Base-by-base conservation (phyloP, 495 filamentous ascomycete species). In the Talaromyces proteolyticus region DNA sequence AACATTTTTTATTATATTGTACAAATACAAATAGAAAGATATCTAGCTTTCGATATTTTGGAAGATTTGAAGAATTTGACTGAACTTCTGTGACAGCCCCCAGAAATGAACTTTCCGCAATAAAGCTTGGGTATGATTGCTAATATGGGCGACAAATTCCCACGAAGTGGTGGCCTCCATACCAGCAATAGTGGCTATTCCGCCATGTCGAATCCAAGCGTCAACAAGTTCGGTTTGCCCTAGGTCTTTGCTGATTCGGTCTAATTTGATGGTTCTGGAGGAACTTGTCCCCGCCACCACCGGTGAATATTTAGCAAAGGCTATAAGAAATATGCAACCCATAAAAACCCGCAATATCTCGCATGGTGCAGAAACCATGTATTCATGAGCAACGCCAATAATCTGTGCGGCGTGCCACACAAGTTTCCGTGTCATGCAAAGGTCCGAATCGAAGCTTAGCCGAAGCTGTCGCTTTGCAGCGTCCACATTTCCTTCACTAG, bases 341-440 rank as follows among this genome's bases (percentile, higher is more conserved):
- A 47, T 47, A 21, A 47, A 47, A 11, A 47, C 26, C 20, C 45
- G 25, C 12, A 47, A 34, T 20, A 47, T 47, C 29, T 47, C 45
- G 26, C 45, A 47, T 20, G 45, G 45, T 17, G 45, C 45, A 7
- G 45, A 47, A n/a, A 47, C 45, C 12, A 47, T 8, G 12, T 47
- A 47, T 39, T 47, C 25, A n/a, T 47, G 21, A 19, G 45, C 45
- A 47, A 38, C 16, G n/a, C 25, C 45, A 10, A 47, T 10, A 26
- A 47, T 47, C 16, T 47, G 45, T 1, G 45, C 45, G 22, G 29
- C 45, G 21, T 47, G 45, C 45, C 45, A 47, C 1, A 47, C 45
- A 4, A 47, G 8, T n/a, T 47, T 47, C 17, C 45, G 45, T 17
- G 45, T 47, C 25, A 25, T 14, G 6, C 25, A 47, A 8, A 34